These are phyloP conservation scores for Venturia pyrina DNA, from an alignment of 2,329 filamentous ascomycete species.

Conservation along the genomic window DNA sequence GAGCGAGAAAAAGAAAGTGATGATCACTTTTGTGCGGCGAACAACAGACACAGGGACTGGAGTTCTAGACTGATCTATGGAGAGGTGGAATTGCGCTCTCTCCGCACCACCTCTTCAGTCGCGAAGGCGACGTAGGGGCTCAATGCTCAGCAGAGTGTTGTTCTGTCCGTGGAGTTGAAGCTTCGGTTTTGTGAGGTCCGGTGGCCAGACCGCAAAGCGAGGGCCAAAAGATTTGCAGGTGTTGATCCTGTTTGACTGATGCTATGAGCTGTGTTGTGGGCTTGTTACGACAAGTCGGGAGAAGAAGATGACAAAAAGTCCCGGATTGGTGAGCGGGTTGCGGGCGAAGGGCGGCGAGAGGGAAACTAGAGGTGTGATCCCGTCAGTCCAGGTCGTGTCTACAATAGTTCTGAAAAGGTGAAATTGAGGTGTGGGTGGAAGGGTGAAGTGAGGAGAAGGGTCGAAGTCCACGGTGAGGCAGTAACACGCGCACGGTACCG, in stretches of 20 bases:
- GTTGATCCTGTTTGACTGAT: background rate
- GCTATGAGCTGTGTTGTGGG: background rate
- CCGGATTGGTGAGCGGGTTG: background rate
- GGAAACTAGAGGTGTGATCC: background rate
- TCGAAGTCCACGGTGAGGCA: slow-evolving; percentile 1
- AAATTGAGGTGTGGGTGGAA: background rate
- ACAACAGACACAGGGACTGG: background rate
- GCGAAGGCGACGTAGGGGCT: slow-evolving; percentile 10
- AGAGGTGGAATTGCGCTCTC: slow-evolving; percentile 31
- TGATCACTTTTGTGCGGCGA: slow-evolving; percentile 1
- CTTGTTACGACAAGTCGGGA: background rate
- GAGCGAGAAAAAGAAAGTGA: background rate
- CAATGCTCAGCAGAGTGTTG: background rate
- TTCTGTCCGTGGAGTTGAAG: background rate
- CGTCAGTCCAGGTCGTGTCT: background rate
- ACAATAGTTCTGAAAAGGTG: background rate
- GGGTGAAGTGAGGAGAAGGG: background rate
- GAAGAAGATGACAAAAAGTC: background rate
- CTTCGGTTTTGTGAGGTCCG: background rate
- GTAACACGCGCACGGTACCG: background rate
- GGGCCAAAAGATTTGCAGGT: background rate
- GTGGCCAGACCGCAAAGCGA: background rate
- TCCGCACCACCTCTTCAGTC: slow-evolving; percentile 24
- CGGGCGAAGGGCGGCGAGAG: background rate
- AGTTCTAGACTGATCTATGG: slow-evolving; percentile 22